Evolutionary conservation across 768 basidiomycete species (phyloP).

Genomic region (Termitomyces titanicus): DNA sequence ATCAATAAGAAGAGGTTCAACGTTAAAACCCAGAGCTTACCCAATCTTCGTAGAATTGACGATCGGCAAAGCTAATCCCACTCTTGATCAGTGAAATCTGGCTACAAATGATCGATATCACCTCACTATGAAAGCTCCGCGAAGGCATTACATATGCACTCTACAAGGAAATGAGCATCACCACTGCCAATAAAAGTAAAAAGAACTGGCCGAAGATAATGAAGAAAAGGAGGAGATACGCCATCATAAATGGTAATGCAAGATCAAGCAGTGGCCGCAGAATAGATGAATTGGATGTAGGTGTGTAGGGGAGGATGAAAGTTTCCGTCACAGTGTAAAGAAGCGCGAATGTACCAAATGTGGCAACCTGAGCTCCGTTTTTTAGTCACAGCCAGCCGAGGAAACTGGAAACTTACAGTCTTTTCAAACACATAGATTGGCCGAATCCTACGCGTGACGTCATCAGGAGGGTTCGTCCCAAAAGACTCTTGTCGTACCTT

Average conservation of each 20-base stretch:
- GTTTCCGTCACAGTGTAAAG: constrained; percentile 91
- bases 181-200: background rate
- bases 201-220: constrained; percentile 69
- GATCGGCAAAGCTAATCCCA: constrained; percentile 79
- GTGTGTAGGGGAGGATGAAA: constrained; percentile 85
- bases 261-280: constrained; percentile 78
- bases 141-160: constrained; percentile 96
- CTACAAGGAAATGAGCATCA: constrained; percentile 30
- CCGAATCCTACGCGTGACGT: constrained; percentile 46
- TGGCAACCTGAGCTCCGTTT: constrained; percentile 65
- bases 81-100: background rate
- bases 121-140: constrained; percentile 87
- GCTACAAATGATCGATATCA: background rate
- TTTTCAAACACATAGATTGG: constrained; percentile 82
- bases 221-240: constrained; percentile 83
- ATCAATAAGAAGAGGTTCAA: background rate
- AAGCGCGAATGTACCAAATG: constrained; percentile 95
- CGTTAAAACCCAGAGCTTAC: constrained; percentile 30
- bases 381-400: constrained; percentile 19
- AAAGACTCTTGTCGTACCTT: constrained; percentile 37
- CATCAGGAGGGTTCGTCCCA: background rate
- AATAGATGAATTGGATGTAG: constrained; percentile 66
- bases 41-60: constrained; percentile 98
- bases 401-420: constrained; percentile 39
- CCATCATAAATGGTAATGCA: constrained; percentile 90